These are phyloP conservation scores for Amyloporia xantha DNA, from an alignment of 768 basidiomycete species.

Conservation along the genomic window DNA sequence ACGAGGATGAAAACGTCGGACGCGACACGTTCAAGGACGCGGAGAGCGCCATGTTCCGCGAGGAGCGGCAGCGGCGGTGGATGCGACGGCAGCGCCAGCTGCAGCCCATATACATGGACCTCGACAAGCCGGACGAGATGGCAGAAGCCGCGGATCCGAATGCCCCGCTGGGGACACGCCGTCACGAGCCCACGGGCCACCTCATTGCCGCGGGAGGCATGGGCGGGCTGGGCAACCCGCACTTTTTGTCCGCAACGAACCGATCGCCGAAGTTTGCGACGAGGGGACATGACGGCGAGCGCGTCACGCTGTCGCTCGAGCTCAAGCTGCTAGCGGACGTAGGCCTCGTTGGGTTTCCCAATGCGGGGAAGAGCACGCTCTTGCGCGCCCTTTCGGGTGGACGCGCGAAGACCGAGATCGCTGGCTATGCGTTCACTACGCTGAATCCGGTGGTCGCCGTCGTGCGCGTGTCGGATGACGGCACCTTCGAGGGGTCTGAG, in stretches of 20 bases:
- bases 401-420: conserved; percentile 77
- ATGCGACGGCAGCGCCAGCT: conserved; percentile 35
- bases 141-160: conserved; percentile 35
- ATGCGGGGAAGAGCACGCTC: conserved; percentile 89
- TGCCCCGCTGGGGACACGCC: conserved; percentile 58
- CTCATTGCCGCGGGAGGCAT: conserved; percentile 70
- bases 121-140: conserved; percentile 45
- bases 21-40: conserved; percentile 68
- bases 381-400: conserved; percentile 85
- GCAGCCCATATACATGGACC: conserved; percentile 49
- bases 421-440: conserved; percentile 91
- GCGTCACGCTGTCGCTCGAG: conserved; percentile 78
- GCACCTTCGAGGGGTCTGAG: conserved; percentile 59
- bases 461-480: conserved; percentile 76
- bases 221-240: conserved; percentile 86
- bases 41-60: conserved; percentile 49
- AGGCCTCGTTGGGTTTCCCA: conserved; percentile 95
- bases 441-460: conserved; percentile 91
- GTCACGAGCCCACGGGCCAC: conserved; percentile 47
- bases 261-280: conserved; percentile 87
- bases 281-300: conserved; percentile 68
- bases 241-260: conserved; percentile 61
- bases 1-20: conserved; percentile 52
- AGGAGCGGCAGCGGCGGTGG: conserved; percentile 54
- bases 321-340: conserved; percentile 92